Evolutionary conservation across 2,329 filamentous ascomycete species (phyloP).

Genomic region (Botrytis aclada): DNA sequence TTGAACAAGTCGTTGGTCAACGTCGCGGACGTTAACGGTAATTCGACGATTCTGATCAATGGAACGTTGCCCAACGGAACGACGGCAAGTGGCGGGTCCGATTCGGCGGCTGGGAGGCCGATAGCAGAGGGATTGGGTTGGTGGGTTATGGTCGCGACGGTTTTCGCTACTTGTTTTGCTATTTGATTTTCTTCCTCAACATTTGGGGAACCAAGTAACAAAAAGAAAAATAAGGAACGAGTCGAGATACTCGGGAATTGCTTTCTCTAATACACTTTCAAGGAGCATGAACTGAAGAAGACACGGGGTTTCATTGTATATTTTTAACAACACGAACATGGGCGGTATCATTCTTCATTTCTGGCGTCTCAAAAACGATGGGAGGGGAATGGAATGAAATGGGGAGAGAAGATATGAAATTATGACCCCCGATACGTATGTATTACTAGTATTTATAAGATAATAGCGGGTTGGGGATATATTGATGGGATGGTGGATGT

Average conservation of each 20-base stretch:
- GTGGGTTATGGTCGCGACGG: constrained; percentile 35
- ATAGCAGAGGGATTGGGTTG: constrained; percentile 29
- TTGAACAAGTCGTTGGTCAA: constrained; percentile 62
- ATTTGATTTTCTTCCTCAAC: not conserved
- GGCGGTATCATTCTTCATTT: not conserved
- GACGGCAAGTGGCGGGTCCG: constrained; percentile 48
- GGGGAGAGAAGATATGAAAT: not conserved
- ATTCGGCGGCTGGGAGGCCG: constrained; percentile 31
- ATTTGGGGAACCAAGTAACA: no score
- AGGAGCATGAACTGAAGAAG: no score
- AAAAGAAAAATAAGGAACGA: not conserved
- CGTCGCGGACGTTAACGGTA: constrained; percentile 62
- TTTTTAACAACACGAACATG: not conserved
- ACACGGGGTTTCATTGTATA: not conserved
- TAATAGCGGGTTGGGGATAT: not conserved
- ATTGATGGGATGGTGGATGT: no score
- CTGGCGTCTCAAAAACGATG: not conserved
- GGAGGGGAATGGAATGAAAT: not conserved
- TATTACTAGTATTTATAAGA: not conserved
- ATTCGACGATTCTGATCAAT: constrained; percentile 65
- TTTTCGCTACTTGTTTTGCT: constrained; percentile 19
- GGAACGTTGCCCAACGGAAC: constrained; percentile 72
- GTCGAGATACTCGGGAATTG: not conserved
- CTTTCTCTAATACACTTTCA: not conserved
- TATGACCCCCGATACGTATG: not conserved